Base-by-base conservation (phyloP, 768 basidiomycete species). In the Holtermannia corniformis region DNA sequence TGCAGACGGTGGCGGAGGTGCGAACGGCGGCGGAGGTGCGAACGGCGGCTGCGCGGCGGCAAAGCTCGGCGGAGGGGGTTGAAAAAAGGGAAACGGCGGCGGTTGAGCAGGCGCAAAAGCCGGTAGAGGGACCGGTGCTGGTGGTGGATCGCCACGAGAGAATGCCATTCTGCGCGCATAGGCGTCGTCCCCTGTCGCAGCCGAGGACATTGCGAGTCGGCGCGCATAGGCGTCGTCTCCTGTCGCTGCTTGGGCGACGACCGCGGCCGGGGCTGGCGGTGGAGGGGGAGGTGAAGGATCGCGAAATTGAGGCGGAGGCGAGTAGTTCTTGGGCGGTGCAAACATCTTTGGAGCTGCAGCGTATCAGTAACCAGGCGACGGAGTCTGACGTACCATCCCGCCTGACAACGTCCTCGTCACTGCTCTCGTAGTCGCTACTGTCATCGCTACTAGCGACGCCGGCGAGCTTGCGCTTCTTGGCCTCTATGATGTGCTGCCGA, bases 351-450 rank as follows among this genome's bases (percentile, higher is more conserved):
- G 61, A 1, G 59, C 64, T 62, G 25, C 22, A 44, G 42, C 3
- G 45, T 3, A 12, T 51, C 32, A 49, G 41, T 22, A 46, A 19
- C 41, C 41, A 23, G 21, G 3, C 3, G 16, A 27, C n/a, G 32
- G 14, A n/a, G n/a, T n/a, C n/a, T n/a, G 7, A 65, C 70, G 44
- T 42, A 72, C 70, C 70, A 54, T 68, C 66, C 24, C 66, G 47
- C 44, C 68, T 50, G 5, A 56, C 64, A 25, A 53, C 50, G 21
- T 72, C 70, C 47, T 68, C 68, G 46, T 70, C 68, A 47, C 67
- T 68, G 40, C 68, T 65, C 2, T 61, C 62, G 49, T 70, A 66
- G 50, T 64, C 65, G 52, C 65, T 67, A 32, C 58, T 58, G 22
- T 53, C 67, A 1, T 51, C 64, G 44, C 61, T 63, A 27, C 57